These are phyloP conservation scores for Fistulifera pelliculosa DNA, from an alignment of 108 stramenopile species.

Conservation along the genomic window DNA sequence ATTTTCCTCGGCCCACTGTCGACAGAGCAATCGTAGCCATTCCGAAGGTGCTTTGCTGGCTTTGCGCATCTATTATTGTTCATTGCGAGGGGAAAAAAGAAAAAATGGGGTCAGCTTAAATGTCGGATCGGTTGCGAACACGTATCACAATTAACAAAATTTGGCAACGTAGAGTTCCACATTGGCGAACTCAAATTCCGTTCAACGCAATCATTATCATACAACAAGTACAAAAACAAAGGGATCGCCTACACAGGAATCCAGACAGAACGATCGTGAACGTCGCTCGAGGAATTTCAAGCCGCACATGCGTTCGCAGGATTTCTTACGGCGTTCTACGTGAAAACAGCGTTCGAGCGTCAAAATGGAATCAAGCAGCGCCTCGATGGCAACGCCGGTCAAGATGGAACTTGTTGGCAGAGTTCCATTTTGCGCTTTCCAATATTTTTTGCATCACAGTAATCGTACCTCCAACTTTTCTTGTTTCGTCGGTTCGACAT, in stretches of 20 bases:
- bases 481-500: conserved; percentile 19
- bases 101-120: too few species aligned
- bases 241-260: too few species aligned
- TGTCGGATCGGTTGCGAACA: too few species aligned
- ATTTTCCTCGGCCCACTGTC: conserved; percentile 57
- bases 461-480: conserved; percentile 17
- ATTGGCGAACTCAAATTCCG: too few species aligned
- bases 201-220: too few species aligned
- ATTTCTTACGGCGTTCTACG: conserved; percentile 7
- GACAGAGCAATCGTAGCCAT: conserved; percentile 61
- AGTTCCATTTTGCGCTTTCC: conserved; percentile 4
- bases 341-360: neutral
- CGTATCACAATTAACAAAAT: too few species aligned
- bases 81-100: too few species aligned
- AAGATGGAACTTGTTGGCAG: conserved; percentile 1
- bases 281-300: neutral
- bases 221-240: too few species aligned
- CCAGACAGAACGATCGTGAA: neutral
- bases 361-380: neutral
- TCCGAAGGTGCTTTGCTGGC: conserved; percentile 59
- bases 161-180: too few species aligned
- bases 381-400: neutral
- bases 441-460: neutral
- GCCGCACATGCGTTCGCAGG: neutral
- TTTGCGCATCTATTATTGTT: conserved; percentile 47